phyloP scores from a whole-genome alignment of 2,329 filamentous ascomycete genomes.

The Aspergillus felis region DNA sequence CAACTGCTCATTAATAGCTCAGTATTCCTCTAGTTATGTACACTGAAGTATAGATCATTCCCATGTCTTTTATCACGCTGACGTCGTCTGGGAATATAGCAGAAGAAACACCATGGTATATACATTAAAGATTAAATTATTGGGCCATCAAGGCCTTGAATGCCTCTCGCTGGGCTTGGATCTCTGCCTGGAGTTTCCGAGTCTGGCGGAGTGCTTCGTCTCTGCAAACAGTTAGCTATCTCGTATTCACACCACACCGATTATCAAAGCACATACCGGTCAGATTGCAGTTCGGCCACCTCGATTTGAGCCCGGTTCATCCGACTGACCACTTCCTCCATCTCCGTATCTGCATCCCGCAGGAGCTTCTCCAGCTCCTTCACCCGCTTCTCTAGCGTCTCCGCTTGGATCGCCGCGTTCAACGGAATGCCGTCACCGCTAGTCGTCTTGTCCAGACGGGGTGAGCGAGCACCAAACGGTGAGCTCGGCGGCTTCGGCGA shows the following conservation, averaged over 20 bases:
- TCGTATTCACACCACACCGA: not conserved
- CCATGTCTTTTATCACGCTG: not conserved
- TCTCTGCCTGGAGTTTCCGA: slow-evolving; percentile 62
- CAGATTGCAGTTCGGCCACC: slow-evolving; percentile 68
- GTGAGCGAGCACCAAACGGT: slow-evolving; percentile 56
- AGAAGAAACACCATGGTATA: not conserved
- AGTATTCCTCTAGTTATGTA: not conserved
- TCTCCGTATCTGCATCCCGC: slow-evolving; percentile 70
- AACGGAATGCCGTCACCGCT: slow-evolving; percentile 58
- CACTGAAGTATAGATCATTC: not conserved
- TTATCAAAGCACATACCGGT: slow-evolving; percentile 33
- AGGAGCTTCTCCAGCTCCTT: slow-evolving; percentile 80
- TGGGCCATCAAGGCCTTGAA: slow-evolving; percentile 48
- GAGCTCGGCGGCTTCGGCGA: slow-evolving; percentile 60
- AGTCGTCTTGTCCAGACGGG: slow-evolving; percentile 58
- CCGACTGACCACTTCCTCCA: slow-evolving; percentile 75
- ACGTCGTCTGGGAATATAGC: not conserved
- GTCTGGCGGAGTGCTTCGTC: slow-evolving; percentile 72
- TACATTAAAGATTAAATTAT: slow-evolving; percentile 2
- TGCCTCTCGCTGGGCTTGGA: slow-evolving; percentile 61
- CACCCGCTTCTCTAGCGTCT: slow-evolving; percentile 72
- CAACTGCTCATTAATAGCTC: not conserved
- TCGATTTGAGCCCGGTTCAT: slow-evolving; percentile 83
- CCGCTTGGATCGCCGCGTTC: slow-evolving; percentile 68
- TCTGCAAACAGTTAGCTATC: slow-evolving; percentile 35